Conservation (phyloP, 2,329 filamentous ascomycete species). For the Paraconiothyrium sp. region DNA sequence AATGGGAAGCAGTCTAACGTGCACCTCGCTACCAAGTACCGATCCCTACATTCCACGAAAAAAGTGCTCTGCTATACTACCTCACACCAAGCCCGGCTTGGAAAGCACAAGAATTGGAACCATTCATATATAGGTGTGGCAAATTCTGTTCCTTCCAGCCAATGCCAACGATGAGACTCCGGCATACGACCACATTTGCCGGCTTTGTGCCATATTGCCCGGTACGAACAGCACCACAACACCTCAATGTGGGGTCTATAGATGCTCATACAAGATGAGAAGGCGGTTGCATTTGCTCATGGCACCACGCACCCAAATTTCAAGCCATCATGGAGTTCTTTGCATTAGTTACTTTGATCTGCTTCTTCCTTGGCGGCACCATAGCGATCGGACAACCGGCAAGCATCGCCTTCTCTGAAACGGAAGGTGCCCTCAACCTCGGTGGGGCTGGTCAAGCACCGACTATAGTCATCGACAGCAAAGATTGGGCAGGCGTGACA, state of each 20-base stretch:
- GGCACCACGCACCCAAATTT: neutral
- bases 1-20: neutral
- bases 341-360: slow-evolving; percentile 8
- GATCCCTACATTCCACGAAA: neutral
- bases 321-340: slow-evolving; percentile 20
- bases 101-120: neutral
- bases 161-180: neutral
- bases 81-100: neutral
- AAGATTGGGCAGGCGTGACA: slow-evolving; percentile 71
- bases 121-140: neutral
- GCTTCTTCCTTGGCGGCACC: slow-evolving; percentile 11
- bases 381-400: slow-evolving; percentile 30
- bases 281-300: neutral
- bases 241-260: slow-evolving; percentile 3
- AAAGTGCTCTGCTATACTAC: neutral
- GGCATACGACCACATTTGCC: slow-evolving; percentile 2
- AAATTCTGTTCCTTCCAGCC: neutral
- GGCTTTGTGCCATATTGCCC: slow-evolving; percentile 4
- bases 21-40: neutral
- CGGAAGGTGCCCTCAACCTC: slow-evolving; percentile 29
- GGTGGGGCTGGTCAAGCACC: slow-evolving; percentile 27
- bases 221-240: neutral
- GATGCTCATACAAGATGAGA: slow-evolving; percentile 3
- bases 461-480: slow-evolving; percentile 37
- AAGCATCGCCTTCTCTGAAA: slow-evolving; percentile 31